phyloP scores from a whole-genome alignment of 2,329 filamentous ascomycete species.

The Rutstroemia sp. region DNA sequence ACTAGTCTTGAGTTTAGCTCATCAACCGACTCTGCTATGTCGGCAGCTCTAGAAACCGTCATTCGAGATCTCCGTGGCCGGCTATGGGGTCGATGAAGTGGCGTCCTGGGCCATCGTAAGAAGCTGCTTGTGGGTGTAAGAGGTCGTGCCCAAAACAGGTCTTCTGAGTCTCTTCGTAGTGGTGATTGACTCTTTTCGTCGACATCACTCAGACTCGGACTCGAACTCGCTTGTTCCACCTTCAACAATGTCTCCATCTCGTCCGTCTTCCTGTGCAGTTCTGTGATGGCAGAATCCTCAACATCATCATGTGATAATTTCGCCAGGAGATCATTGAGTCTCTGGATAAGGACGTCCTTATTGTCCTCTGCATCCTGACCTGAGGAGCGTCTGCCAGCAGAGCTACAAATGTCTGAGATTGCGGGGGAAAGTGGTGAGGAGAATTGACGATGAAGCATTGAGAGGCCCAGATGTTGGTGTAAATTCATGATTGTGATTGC shows the following conservation, averaged over 20 bases:
- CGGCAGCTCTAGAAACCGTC: constrained; percentile 29
- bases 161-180: constrained; percentile 12
- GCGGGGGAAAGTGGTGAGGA: constrained; percentile 15
- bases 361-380: constrained; percentile 24
- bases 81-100: neutral
- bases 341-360: constrained; percentile 28
- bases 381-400: too few species aligned
- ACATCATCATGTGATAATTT: constrained; percentile 26
- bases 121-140: constrained; percentile 19
- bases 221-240: constrained; percentile 10
- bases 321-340: constrained; percentile 30
- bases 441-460: constrained; percentile 23
- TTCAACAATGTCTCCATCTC: constrained; percentile 30
- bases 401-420: constrained; percentile 6
- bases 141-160: constrained; percentile 22
- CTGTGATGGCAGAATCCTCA: constrained; percentile 24
- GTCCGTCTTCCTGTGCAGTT: constrained; percentile 32
- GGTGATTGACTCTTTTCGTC: neutral
- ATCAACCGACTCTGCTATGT: constrained; percentile 34
- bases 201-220: neutral
- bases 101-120: constrained; percentile 3
- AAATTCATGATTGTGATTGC: constrained; percentile 19
- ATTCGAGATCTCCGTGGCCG: neutral
- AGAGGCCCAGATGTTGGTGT: constrained; percentile 15
- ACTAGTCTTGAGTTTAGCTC: constrained; percentile 45